phyloP scores from a whole-genome alignment of 1,284 basidiomycete genomes.

The Cutaneotrichosporon sp. region DNA sequence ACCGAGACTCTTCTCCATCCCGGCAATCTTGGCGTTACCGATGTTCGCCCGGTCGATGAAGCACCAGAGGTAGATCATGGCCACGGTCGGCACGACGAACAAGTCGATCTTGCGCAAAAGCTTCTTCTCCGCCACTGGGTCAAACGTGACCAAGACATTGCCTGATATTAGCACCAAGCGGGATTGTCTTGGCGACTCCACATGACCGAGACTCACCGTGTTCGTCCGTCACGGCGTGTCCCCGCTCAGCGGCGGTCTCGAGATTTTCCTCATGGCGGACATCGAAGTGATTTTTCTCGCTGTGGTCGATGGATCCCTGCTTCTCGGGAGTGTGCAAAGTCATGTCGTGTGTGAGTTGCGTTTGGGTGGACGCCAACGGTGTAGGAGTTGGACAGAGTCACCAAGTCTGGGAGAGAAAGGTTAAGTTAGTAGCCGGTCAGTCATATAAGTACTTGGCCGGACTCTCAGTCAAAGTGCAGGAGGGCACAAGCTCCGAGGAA shows the following conservation, averaged over 20 bases:
- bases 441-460: background rate
- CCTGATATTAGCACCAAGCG: background rate
- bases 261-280: background rate
- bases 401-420: too few relatives aligned
- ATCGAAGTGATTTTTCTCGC: background rate
- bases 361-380: too few relatives aligned
- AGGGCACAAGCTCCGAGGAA: too few relatives aligned
- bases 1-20: slow-evolving; percentile 17
- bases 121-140: slow-evolving; percentile 16
- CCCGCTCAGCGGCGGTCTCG: slow-evolving; percentile 8
- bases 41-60: slow-evolving; percentile 23
- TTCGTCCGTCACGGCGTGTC: slow-evolving; percentile 11
- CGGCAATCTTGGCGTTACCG: slow-evolving; percentile 23
- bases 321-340: background rate
- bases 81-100: slow-evolving; percentile 18
- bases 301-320: background rate
- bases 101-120: slow-evolving; percentile 25
- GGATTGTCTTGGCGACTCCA: too few relatives aligned
- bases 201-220: background rate
- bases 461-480: too few relatives aligned
- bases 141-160: slow-evolving; percentile 12
- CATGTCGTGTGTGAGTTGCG: too few relatives aligned
- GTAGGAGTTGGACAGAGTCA: too few relatives aligned
- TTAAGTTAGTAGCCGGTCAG: too few relatives aligned
- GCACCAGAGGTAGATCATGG: slow-evolving; percentile 19